Percentiles rank a stretch among this genome's conserved stretches.
phyloP scores from a whole-genome alignment of 2,329 filamentous ascomycete genomes.

The Calonectria crousiana region DNA sequence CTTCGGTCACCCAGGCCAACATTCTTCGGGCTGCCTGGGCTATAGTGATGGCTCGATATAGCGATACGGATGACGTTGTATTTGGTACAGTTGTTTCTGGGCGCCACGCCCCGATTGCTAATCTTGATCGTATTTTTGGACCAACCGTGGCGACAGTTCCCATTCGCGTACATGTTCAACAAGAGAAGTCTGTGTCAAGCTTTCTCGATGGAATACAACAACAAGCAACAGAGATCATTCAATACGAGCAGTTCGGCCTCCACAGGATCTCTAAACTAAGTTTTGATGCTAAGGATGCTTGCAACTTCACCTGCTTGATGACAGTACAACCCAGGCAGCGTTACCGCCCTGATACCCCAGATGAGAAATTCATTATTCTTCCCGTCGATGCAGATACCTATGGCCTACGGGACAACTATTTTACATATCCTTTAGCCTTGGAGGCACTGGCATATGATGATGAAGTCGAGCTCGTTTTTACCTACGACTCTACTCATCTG shows the following conservation, averaged over 20 bases:
- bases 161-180: slow-evolving; percentile 53
- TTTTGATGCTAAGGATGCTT: slow-evolving; percentile 27
- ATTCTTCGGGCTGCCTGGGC: slow-evolving; percentile 58
- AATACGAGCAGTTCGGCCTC: slow-evolving; percentile 36
- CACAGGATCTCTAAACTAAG: slow-evolving; percentile 36
- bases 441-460: not conserved
- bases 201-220: slow-evolving; percentile 29
- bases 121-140: slow-evolving; percentile 34
- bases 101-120: slow-evolving; percentile 41
- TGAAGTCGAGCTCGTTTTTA: not conserved
- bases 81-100: slow-evolving; percentile 59
- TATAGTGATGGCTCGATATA: slow-evolving; percentile 64
- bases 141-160: slow-evolving; percentile 57
- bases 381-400: not conserved
- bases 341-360: not conserved
- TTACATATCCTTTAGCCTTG: slow-evolving; percentile 1
- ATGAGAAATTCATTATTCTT: not conserved
- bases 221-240: slow-evolving; percentile 30
- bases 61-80: slow-evolving; percentile 53
- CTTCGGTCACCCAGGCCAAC: slow-evolving; percentile 23
- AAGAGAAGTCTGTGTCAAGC: not conserved
- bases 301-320: slow-evolving; percentile 45
- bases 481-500: not conserved
- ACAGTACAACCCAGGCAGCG: slow-evolving; percentile 39
- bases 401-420: not conserved